Evolutionary conservation across 176 grass and related monocot species (phyloP).

Genomic region (Elaeis guineensis): DNA sequence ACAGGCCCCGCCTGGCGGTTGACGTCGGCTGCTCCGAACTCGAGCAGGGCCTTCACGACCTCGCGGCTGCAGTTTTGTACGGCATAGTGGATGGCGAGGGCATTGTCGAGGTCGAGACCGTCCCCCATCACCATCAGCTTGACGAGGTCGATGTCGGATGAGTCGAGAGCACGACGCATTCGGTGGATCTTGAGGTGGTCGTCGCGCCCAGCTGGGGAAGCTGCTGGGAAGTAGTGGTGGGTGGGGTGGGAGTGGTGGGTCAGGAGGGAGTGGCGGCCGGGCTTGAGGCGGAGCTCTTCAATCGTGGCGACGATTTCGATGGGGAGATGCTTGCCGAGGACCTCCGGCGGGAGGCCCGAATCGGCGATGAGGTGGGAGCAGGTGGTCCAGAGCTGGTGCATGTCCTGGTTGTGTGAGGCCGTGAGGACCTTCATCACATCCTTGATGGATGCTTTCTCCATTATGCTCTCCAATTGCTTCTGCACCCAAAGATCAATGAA

Average conservation of each 20-base stretch:
- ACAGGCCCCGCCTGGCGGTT: conserved; percentile 62
- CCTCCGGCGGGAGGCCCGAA: conserved; percentile 19
- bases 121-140: conserved; percentile 99
- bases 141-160: conserved; percentile 94
- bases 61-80: conserved; percentile 82
- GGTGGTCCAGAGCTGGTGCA: too few relatives aligned
- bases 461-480: conserved; percentile 87
- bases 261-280: conserved; percentile 35
- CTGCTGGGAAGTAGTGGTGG: too few relatives aligned
- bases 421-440: conserved; percentile 93
- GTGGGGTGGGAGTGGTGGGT: conserved; percentile 34
- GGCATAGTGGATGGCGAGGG: conserved; percentile 82
- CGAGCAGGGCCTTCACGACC: neutral
- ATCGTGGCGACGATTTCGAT: conserved; percentile 58
- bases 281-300: conserved; percentile 40
- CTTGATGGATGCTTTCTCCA: conserved; percentile 91
- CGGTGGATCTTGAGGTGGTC: conserved; percentile 74
- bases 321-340: conserved; percentile 91
- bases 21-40: conserved; percentile 27
- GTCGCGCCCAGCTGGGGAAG: neutral
- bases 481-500: conserved; percentile 18
- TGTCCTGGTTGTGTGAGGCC: conserved; percentile 35
- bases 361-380: too few relatives aligned
- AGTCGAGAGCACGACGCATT: conserved; percentile 65
- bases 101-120: conserved; percentile 89